Evolutionary conservation across 2,329 filamentous ascomycete species (phyloP), one percentile per base, ranked within the genome.

Genomic region (Pseudopyricularia javanii): DNA sequence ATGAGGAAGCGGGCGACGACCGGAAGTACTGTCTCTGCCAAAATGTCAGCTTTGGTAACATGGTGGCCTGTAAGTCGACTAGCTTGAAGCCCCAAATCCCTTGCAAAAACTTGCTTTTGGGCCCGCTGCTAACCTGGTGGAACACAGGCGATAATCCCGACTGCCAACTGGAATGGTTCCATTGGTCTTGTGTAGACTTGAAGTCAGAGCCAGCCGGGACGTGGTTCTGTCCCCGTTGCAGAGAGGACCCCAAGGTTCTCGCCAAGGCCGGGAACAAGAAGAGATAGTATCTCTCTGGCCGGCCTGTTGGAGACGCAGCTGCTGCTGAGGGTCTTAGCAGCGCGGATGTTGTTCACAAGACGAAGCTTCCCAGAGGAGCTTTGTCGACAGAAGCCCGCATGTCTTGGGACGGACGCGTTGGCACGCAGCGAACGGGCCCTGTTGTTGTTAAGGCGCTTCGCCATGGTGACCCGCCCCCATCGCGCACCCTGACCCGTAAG

Each of bases 161-260:
- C 58, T 93, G 88, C 67, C 82, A 83, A 48, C 87, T 80, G 62
- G 87, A 93, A 69, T 93, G 88, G 88, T 93, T 93, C 66, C 88
- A 93, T 69, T 93, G 87, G 85, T 82, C 74, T 45, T 86, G 82
- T 60, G 82, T 86, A 50, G 80, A 81, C 20, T 72, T 86, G 32
- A 84, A 82, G 66, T 83, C 77, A 60, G 82, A 85, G 63, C 82
- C 82, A 7, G 79, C 78, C 53, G 82, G 82, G 32, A 82, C 74
- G 24, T 86, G 82, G 82, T 85, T 78, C 63, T 86, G 82, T 59
- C 81, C 82, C 2, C 70, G 75, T 6, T 86, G 82, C 57, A 45
- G 40, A 20, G 40, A 45, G 40, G 40, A 45, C 40, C 40, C 40
- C 40, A 45, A 45, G 40, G 40, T 45, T 45, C 40, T 45, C 12